A percentile compares a stretch with the other conserved stretches of the same genome.
These are phyloP conservation scores for Solanum corneliomulleri DNA, from an alignment of 257 asterid species.

Conservation along the genomic window DNA sequence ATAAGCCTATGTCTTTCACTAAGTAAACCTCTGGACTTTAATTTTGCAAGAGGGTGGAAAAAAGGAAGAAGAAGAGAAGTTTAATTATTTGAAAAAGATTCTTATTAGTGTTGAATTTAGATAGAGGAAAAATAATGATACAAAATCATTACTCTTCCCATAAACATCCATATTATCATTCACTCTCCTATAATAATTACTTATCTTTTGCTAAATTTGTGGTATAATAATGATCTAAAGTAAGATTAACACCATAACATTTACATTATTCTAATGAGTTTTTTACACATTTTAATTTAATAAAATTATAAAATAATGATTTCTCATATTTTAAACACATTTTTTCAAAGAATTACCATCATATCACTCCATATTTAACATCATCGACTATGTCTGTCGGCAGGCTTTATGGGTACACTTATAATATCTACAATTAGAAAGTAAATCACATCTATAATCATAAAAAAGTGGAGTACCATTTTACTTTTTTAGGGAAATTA, in stretches of 20 bases:
- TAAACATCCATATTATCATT: constrained; percentile 27
- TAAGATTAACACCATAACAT: not conserved
- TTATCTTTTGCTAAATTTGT: constrained; percentile 9
- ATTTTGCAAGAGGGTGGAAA: not conserved
- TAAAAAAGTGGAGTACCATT: not conserved
- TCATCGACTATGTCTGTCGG: not conserved
- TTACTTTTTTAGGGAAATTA: not conserved
- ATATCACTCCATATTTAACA: not conserved
- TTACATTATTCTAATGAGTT: not conserved
- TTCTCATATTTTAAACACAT: not conserved
- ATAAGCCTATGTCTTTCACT: not conserved
- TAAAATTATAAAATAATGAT: not conserved
- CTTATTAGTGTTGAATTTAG: constrained; percentile 21
- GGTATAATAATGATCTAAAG: not conserved
- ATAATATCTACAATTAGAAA: not conserved
- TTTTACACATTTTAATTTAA: not conserved
- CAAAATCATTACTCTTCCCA: constrained; percentile 36
- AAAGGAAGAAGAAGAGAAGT: not conserved
- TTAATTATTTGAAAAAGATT: not conserved
- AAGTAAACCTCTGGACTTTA: not conserved
- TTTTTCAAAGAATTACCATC: not conserved
- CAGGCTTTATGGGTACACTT: not conserved
- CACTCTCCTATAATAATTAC: not conserved
- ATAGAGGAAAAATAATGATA: constrained; percentile 24
- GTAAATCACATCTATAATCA: not conserved